Base-by-base conservation (phyloP, 1,284 basidiomycete genomes). In the Cutaneotrichosporon arboriforme region DNA sequence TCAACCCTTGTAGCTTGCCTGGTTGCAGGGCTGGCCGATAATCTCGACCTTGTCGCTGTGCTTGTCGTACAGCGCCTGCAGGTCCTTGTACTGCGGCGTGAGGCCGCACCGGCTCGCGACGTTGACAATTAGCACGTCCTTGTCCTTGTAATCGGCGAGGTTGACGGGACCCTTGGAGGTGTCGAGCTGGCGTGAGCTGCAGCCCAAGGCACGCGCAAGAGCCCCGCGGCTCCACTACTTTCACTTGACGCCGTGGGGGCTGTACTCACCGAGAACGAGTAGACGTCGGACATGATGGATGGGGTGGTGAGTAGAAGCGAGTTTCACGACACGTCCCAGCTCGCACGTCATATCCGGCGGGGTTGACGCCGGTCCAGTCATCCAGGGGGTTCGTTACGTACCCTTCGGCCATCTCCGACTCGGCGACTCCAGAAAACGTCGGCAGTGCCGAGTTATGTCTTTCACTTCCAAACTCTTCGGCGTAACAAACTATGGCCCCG, bases 11-110 rank as follows among this genome's bases (percentile, higher is more conserved):
- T 22, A 15, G 20, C 34, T 20, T 15, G 42, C 51, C 78, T 92
- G 90, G 72, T 94, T 93, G 78, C 85, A 92, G 31, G 90, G 90
- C 79, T 93, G 93, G 2, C 91, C 90, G 53, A 94, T 79, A 63
- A 93, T 82, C 55, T 84, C 78, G 50, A 94, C 80, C 15, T 80
- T 87, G 55, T 81, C 78, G 63, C 86, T 84, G 78, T 91, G 85
- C 73, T 90, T 89, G 62, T 91, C 83, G 73, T 92, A 83, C 34
- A 96, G 76, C 8, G 77, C 78, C 75, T 96, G 88, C 18, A 96
- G 81, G 59, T 88, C 88, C 69, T 83, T 86, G 76, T 92, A 92
- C 73, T 94, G 90, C 9, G 87, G 86, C 7, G 89, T 90, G 66
- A 92, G 89, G 31, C 90, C 73, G 49, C 73, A 76, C 52, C 71